Percentiles rank a stretch among this genome's conserved stretches.
phyloP scores from a whole-genome alignment of 371 early-diverging fungal genomes.

The Circinella umbellata region DNA sequence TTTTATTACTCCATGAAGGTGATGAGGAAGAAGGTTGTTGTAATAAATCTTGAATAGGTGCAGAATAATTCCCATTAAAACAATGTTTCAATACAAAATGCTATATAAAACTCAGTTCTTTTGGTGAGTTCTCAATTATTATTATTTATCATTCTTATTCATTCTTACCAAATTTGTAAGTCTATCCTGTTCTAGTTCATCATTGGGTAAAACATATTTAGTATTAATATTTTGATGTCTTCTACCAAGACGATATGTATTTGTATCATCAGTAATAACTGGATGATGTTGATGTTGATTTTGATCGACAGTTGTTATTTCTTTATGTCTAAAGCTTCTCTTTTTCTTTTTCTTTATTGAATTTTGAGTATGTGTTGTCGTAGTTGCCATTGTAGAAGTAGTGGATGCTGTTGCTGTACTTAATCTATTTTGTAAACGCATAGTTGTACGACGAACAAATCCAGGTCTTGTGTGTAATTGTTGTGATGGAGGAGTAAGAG shows the following conservation, averaged over 20 bases:
- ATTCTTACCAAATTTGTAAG: conserved; percentile 35
- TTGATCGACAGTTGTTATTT: too few species aligned
- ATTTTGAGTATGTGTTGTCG: background rate
- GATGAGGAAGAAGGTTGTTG: conserved; percentile 10
- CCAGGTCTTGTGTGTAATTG: background rate
- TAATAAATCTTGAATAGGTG: conserved; percentile 46
- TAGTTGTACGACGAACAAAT: background rate
- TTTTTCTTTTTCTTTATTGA: too few species aligned
- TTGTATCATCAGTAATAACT: conserved; percentile 6
- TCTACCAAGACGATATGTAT: conserved; percentile 20
- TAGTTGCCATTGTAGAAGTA: background rate
- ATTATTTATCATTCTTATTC: too few species aligned
- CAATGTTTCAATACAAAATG: conserved; percentile 47
- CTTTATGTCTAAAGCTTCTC: too few species aligned
- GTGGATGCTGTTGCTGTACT: background rate
- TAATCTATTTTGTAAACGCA: background rate
- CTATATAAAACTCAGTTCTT: conserved; percentile 16
- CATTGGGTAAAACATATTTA: conserved; percentile 33
- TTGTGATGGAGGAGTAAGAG: too few species aligned
- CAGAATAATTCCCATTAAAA: conserved; percentile 41
- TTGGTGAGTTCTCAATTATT: too few species aligned
- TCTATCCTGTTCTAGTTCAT: conserved; percentile 44
- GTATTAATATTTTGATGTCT: conserved; percentile 25
- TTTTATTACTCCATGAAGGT: background rate
- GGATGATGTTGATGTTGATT: background rate